Evolutionary conservation across 352 stramenopile species (phyloP).

Genomic region (Thraustochytrium striatum): DNA sequence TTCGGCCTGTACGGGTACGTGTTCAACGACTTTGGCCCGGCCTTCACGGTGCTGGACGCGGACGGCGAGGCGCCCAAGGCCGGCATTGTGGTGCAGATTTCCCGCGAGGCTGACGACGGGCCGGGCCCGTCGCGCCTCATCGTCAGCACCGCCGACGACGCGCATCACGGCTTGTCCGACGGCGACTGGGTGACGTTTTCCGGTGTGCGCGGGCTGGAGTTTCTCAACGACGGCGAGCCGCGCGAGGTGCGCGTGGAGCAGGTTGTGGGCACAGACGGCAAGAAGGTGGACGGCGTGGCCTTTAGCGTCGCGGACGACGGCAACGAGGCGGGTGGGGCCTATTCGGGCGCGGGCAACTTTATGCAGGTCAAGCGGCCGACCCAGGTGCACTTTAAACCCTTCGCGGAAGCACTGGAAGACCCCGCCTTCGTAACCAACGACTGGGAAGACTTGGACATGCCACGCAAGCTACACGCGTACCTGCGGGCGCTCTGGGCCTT

Average conservation of each 20-base stretch:
- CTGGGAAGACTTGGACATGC: background rate
- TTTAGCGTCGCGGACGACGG: constrained; percentile 77
- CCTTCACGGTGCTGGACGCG: constrained; percentile 55
- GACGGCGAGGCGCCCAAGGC: constrained; percentile 55
- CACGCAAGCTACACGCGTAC: background rate
- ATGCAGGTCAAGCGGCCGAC: constrained; percentile 91
- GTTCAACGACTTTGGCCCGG: constrained; percentile 59
- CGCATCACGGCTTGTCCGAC: constrained; percentile 30
- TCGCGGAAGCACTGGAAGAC: constrained; percentile 62
- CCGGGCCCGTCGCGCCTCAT: background rate
- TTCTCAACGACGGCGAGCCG: constrained; percentile 46
- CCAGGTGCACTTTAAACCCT: constrained; percentile 82
- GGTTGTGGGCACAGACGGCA: background rate
- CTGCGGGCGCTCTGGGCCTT: constrained; percentile 70
- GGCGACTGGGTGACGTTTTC: constrained; percentile 29
- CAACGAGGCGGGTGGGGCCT: constrained; percentile 65
- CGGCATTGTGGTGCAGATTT: constrained; percentile 33
- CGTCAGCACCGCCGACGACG: background rate
- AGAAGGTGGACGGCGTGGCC: background rate
- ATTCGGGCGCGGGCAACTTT: constrained; percentile 57
- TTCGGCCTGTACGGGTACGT: constrained; percentile 55
- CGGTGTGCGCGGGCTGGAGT: background rate
- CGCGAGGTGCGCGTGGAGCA: background rate
- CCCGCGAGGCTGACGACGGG: background rate
- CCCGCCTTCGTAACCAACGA: background rate